Percentiles rank a stretch among this genome's conserved stretches.
These are phyloP conservation scores for Oryza punctata DNA, from an alignment of 176 grass and related monocot genomes.

Conservation along the genomic window DNA sequence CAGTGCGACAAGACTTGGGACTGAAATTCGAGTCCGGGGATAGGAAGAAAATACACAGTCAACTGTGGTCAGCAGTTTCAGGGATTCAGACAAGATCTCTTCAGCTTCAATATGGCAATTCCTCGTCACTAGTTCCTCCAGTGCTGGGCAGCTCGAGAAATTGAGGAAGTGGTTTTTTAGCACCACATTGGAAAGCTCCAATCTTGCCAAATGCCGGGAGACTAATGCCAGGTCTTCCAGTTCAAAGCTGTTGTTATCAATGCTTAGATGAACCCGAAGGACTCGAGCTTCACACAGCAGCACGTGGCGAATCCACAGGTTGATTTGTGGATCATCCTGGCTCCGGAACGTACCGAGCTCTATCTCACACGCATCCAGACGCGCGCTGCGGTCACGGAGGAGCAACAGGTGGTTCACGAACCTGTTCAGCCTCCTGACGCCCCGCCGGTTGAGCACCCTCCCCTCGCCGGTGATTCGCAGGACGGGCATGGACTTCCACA, in stretches of 20 bases:
- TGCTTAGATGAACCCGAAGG: background rate
- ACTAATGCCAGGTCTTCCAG: background rate
- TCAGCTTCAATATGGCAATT: background rate
- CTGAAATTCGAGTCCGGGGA: background rate
- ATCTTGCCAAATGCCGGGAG: background rate
- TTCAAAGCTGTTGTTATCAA: background rate
- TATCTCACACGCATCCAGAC: constrained; percentile 18
- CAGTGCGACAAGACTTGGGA: background rate
- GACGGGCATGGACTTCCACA: constrained; percentile 36
- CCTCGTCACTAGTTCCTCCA: background rate
- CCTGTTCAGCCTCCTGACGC: constrained; percentile 13
- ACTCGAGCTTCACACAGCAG: constrained; percentile 11
- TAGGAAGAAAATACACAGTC: background rate
- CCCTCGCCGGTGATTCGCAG: constrained; percentile 10
- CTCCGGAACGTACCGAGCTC: background rate
- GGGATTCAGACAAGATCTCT: background rate
- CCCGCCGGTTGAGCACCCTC: background rate
- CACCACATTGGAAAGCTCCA: constrained; percentile 16
- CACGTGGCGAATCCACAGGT: background rate
- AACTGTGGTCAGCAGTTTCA: background rate
- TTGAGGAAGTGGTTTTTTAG: background rate
- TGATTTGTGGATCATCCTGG: constrained; percentile 9
- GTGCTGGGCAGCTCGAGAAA: background rate
- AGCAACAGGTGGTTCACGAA: constrained; percentile 25
- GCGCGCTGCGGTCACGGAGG: background rate